Conservation (phyloP, 192 early-diverging fungal species). For the Neocallimastix lanati region DNA sequence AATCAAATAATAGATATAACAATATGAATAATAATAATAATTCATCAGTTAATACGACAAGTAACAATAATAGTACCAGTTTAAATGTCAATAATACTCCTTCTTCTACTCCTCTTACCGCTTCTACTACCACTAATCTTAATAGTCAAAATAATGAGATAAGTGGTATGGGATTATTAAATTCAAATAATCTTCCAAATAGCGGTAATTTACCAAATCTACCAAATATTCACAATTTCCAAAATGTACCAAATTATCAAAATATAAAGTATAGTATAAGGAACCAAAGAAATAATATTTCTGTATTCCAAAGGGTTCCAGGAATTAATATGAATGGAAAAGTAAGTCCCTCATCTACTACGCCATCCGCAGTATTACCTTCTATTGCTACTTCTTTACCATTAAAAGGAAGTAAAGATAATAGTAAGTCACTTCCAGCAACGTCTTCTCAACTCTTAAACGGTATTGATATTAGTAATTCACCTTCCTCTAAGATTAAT, state of each 20-base stretch:
- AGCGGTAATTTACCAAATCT: not conserved
- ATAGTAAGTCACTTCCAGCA: not conserved
- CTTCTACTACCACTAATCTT: not conserved
- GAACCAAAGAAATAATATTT: not conserved
- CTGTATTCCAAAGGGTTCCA: not conserved
- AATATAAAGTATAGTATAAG: not conserved
- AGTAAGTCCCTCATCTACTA: not conserved
- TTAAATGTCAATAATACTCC: not conserved
- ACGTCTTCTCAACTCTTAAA: not conserved
- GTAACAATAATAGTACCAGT: not conserved
- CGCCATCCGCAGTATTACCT: not conserved
- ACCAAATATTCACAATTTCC: not conserved
- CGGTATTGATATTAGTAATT: not conserved
- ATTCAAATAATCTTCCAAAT: not conserved
- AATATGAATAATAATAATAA: not conserved
- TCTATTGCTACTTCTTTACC: not conserved
- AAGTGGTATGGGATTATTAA: not conserved
- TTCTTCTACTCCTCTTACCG: too few relatives aligned
- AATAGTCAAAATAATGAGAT: not conserved
- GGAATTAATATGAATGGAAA: not conserved
- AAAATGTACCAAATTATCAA: not conserved
- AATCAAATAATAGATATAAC: slow-evolving; percentile 1
- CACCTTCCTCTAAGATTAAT: not conserved
- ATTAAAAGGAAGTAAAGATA: not conserved
- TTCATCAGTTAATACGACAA: too few relatives aligned